These are phyloP conservation scores for Cyclotella baltica DNA, from an alignment of 108 stramenopile genomes.

Conservation along the genomic window DNA sequence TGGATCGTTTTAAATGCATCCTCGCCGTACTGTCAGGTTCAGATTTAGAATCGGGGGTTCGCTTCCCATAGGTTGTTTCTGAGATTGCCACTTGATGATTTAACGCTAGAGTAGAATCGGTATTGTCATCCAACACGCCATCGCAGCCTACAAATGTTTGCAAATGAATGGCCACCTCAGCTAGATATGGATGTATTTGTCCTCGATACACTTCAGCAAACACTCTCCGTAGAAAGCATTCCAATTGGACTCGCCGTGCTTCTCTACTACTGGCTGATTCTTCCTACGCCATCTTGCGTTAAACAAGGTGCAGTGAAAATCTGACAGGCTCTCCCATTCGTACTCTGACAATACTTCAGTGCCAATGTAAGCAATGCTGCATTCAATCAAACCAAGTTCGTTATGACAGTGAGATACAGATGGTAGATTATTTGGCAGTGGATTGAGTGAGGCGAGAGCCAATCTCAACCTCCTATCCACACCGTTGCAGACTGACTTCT, in stretches of 20 bases:
- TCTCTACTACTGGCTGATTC: constrained; percentile 22
- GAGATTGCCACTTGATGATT: constrained; percentile 55
- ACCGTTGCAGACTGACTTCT: constrained; percentile 11
- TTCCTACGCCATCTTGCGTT: constrained; percentile 62
- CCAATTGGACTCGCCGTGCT: too few species aligned
- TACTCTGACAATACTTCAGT: constrained; percentile 8
- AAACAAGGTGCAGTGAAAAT: constrained; percentile 52
- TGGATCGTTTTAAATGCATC: constrained; percentile 67
- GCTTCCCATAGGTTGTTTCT: constrained; percentile 43
- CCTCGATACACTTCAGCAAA: constrained; percentile 68
- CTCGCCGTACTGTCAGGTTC: constrained; percentile 53
- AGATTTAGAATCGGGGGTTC: constrained; percentile 32
- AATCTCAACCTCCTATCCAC: constrained; percentile 28
- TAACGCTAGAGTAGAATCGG: constrained; percentile 20
- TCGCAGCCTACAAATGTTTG: constrained; percentile 89
- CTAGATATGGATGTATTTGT: constrained; percentile 62
- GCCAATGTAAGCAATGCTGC: constrained; percentile 16
- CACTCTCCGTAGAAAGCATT: too few species aligned
- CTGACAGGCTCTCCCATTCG: constrained; percentile 21
- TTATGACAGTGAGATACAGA: constrained; percentile 31
- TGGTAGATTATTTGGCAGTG: constrained; percentile 20
- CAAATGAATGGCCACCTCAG: constrained; percentile 79
- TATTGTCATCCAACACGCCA: constrained; percentile 29
- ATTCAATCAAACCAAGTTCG: constrained; percentile 53
- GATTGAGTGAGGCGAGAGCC: constrained; percentile 35